A percentile compares a stretch with the other conserved stretches of the same genome.
Evolutionary conservation across 768 basidiomycete genomes (phyloP).

Genomic region (Heimioporus sp.): DNA sequence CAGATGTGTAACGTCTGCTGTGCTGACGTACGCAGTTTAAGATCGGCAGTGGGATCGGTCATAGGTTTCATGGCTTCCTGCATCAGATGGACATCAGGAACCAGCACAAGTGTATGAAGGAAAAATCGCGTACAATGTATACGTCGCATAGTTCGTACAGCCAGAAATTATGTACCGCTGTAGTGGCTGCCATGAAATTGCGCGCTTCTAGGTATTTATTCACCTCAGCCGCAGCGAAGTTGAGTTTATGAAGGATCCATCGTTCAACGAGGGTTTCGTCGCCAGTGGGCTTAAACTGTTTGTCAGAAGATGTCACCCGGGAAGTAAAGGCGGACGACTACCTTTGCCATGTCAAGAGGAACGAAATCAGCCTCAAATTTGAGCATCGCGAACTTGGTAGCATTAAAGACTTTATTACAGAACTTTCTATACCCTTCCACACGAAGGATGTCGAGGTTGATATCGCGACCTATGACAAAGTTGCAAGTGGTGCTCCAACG

Average conservation of each 20-base stretch:
- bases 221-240: slow-evolving; percentile 72
- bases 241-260: slow-evolving; percentile 95
- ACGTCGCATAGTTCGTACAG: slow-evolving; percentile 99
- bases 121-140: slow-evolving; percentile 73
- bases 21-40: slow-evolving; percentile 69
- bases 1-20: slow-evolving; percentile 97
- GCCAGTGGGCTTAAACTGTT: slow-evolving; percentile 65
- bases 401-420: slow-evolving; percentile 99
- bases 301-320: too few relatives aligned
- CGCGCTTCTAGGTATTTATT: slow-evolving; percentile 74
- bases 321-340: slow-evolving; percentile 27
- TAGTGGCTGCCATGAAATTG: slow-evolving; percentile 93
- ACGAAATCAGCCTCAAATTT: slow-evolving; percentile 86
- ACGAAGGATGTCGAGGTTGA: slow-evolving; percentile 92
- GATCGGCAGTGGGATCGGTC: slow-evolving; percentile 74
- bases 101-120: neutral
- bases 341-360: slow-evolving; percentile 68
- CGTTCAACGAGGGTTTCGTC: slow-evolving; percentile 89
- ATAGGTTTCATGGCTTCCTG: slow-evolving; percentile 99
- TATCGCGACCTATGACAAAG: slow-evolving; percentile 75
- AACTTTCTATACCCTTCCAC: slow-evolving; percentile 99
- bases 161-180: slow-evolving; percentile 90
- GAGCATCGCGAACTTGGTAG: slow-evolving; percentile 98
- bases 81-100: slow-evolving; percentile 2
- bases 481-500: neutral